Base-by-base conservation (phyloP, 2,329 filamentous ascomycete species). In the Penicillium verrucosum region DNA sequence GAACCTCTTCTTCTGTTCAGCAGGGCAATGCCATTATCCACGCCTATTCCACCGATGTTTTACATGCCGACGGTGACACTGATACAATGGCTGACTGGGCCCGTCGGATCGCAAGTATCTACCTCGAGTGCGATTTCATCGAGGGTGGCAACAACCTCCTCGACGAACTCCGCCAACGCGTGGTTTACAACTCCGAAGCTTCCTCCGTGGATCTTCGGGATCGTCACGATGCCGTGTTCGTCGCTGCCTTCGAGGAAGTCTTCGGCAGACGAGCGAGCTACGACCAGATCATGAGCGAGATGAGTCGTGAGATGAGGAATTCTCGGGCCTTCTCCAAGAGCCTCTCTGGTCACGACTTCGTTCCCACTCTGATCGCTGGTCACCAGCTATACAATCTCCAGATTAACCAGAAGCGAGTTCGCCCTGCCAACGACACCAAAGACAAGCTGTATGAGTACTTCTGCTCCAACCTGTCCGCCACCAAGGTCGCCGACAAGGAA, bases 151-250 rank as follows among this genome's bases (percentile, higher is more conserved):
- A 74, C 57, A 66, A 75, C 40, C 60, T 82, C 4, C 72, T 80
- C 5, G 71, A 78, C 34, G 77, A 81, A 57, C 65, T 82, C 14
- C 80, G 78, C 57, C 74, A 77, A 49, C 78, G 81, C 56, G 74
- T 82, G n/a, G 75, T 82, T 30, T 77, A 78, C 23, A 74, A 76
- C 36, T 75, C 79, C 38, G 63, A 73, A 38, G 65, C 65, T 7
- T 65, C 66, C 2, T 64, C 64, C 7, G 64, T 63, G 38, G 49
- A 63, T 1, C 54, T 75, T 57, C 65, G 72, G 51, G 68, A 74
- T 59, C 67, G 70, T 57, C 58, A 67, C 1, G 75, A 75, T 9
- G 77, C 78, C 10, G 70, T 79, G 3, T 81, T 81, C 62, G 68
- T 80, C 7, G 74, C 78, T 14, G 68, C 74, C 1, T 77, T 81